Base-by-base conservation (phyloP, 2,329 filamentous ascomycete species). In the Penicillium frequentans region DNA sequence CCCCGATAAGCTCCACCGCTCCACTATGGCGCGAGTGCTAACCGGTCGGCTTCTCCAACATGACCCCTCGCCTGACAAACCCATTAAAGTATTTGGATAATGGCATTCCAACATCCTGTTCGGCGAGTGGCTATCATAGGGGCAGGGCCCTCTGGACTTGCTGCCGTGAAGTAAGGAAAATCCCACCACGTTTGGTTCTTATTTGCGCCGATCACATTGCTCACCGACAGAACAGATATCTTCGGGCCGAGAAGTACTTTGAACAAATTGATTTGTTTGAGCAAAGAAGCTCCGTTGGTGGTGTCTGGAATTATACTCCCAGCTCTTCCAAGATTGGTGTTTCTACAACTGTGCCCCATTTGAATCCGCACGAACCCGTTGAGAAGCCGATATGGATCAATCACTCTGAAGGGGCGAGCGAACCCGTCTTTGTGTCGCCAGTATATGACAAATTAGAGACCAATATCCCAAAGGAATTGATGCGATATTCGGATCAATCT, bases 381-480 rank as follows among this genome's bases (percentile, higher is more conserved):
- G 89, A 93, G 61, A 79, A 82, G 55, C 89, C 90, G 5, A 73
- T 86, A 56, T 84, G 81, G 77, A 62, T 57, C 19, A 67, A 69
- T 47, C 60, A 64, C 16, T 52, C 61, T 9, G 56, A 64, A 3
- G 56, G 62, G 21, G 26, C 26, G 26, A 59, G 60, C 9, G 69
- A 82, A 1, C 83, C 88, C 6, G 73, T 86, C 2, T 96, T 93
- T 68, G 81, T 90, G n/a, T 91, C 90, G 19, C 90, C 93, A 3
- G 85, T 96, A 75, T 97, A 97, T 73, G 86, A 91, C 48, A 77
- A 82, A 24, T 79, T 97, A 16, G 88, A 96, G 68, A 92, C 93
- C 23, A 98, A 98, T 72, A 92, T 97, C 48, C 90, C 92, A 0
- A 85, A 89, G 57, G 80, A 81, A 0, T 72, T 97, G 52, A 98